Conservation (phyloP, 2,329 filamentous ascomycete genomes). For the Colletotrichum plurivorum region DNA sequence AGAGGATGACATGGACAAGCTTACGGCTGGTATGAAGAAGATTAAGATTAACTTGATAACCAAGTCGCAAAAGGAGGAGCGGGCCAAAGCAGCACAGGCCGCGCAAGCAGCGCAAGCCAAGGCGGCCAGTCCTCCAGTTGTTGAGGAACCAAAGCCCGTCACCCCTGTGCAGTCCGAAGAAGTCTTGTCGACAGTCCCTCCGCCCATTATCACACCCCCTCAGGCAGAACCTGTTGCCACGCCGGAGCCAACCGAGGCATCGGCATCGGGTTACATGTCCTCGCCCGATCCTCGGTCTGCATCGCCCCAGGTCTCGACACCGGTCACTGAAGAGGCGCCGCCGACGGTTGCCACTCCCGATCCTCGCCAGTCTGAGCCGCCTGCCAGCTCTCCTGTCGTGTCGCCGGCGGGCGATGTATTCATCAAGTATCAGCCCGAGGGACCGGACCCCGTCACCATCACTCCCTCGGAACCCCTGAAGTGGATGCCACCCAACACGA, state of each 20-base stretch:
- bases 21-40: constrained; percentile 73
- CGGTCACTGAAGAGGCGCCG: constrained; percentile 12
- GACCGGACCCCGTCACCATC: constrained; percentile 57
- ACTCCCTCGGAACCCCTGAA: constrained; percentile 58
- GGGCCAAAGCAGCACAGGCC: constrained; percentile 48
- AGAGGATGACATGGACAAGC: constrained; percentile 64
- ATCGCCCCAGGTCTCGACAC: constrained; percentile 27
- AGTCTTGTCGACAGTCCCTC: constrained; percentile 1
- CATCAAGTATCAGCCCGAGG: constrained; percentile 70
- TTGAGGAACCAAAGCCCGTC: constrained; percentile 39
- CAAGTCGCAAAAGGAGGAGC: constrained; percentile 70
- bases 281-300: constrained; percentile 8
- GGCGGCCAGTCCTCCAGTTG: constrained; percentile 41
- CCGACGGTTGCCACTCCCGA: constrained; percentile 40
- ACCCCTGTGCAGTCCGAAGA: constrained; percentile 14
- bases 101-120: constrained; percentile 31
- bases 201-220: constrained; percentile 26
- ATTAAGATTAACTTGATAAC: constrained; percentile 75
- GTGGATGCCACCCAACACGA: constrained; percentile 66
- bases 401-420: constrained; percentile 57
- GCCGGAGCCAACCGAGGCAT: constrained; percentile 17
- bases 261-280: constrained; percentile 2
- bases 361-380: constrained; percentile 42
- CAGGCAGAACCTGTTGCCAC: constrained; percentile 17
- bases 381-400: constrained; percentile 49